Percentiles rank a stretch among this genome's conserved stretches.
phyloP scores from a whole-genome alignment of 2,329 filamentous ascomycete species.

The Talaromyces marneffei region DNA sequence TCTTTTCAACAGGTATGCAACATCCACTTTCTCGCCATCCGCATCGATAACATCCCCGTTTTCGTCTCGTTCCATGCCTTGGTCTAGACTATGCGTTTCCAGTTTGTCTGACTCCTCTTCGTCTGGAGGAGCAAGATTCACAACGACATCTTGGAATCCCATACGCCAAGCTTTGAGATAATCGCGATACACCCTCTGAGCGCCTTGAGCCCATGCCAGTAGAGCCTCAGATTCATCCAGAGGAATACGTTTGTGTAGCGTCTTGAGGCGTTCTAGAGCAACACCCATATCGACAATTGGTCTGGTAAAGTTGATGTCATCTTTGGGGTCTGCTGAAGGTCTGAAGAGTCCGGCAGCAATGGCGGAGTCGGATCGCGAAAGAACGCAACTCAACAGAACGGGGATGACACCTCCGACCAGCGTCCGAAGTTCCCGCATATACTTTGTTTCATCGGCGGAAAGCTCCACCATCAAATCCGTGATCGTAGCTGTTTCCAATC shows the following conservation, averaged over 20 bases:
- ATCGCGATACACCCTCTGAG: slow-evolving; percentile 71
- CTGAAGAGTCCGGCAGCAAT: slow-evolving; percentile 64
- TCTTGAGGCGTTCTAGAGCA: slow-evolving; percentile 75
- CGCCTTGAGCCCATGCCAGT: slow-evolving; percentile 72
- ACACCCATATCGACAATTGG: slow-evolving; percentile 94
- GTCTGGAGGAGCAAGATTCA: slow-evolving; percentile 76
- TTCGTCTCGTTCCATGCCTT: slow-evolving; percentile 52
- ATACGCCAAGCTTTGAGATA: slow-evolving; percentile 87
- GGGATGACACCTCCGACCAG: slow-evolving; percentile 93
- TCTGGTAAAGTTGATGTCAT: slow-evolving; percentile 64
- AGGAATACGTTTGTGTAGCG: slow-evolving; percentile 73
- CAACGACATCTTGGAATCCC: slow-evolving; percentile 88
- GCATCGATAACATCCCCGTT: slow-evolving; percentile 60
- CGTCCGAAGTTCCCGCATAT: slow-evolving; percentile 84
- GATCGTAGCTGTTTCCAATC: slow-evolving; percentile 61
- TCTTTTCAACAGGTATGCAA: slow-evolving; percentile 84
- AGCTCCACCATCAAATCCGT: slow-evolving; percentile 75
- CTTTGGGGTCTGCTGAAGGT: slow-evolving; percentile 47
- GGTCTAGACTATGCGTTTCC: slow-evolving; percentile 47
- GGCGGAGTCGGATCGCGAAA: slow-evolving; percentile 63
- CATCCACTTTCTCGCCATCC: slow-evolving; percentile 84
- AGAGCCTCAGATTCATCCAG: slow-evolving; percentile 65
- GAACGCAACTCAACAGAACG: slow-evolving; percentile 77
- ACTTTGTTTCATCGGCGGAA: slow-evolving; percentile 75
- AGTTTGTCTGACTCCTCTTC: slow-evolving; percentile 52